These are phyloP conservation scores for Apiotrichum mycotoxinovorans DNA, from an alignment of 1,284 basidiomycete genomes.

Conservation along the genomic window DNA sequence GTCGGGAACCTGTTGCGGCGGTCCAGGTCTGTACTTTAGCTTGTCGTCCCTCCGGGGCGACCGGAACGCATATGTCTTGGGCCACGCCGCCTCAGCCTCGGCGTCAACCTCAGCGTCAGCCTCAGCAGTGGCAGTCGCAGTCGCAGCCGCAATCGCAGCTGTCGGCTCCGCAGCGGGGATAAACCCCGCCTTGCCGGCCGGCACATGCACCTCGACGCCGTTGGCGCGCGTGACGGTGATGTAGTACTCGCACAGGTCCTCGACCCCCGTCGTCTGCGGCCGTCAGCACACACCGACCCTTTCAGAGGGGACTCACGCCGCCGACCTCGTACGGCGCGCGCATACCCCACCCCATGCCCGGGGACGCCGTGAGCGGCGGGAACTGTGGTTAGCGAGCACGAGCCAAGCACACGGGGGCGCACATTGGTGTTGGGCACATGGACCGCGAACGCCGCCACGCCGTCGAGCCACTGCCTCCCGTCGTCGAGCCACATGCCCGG, in stretches of 20 bases:
- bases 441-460: constrained; percentile 19
- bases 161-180: too few species aligned
- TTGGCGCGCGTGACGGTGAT: constrained; percentile 18
- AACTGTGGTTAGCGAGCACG: background rate
- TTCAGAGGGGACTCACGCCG: too few species aligned
- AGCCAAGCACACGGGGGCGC: constrained; percentile 1
- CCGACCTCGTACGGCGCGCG: too few species aligned
- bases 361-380: too few species aligned
- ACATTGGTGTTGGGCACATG: constrained; percentile 32
- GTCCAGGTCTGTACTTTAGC: background rate
- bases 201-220: constrained; percentile 23
- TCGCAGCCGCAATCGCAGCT: too few species aligned
- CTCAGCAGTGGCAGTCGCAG: too few species aligned
- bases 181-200: background rate
- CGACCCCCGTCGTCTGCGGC: constrained; percentile 15
- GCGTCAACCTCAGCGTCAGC: too few species aligned
- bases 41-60: background rate
- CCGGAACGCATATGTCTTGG: background rate
- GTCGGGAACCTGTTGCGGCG: too few species aligned
- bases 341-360: too few species aligned
- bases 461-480: constrained; percentile 7
- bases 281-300: too few species aligned
- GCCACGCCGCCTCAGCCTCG: background rate
- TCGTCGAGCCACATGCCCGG: background rate
- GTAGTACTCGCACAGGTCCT: constrained; percentile 29